Percentiles rank a stretch among this genome's conserved stretches.
Evolutionary conservation across 139 green algal species (phyloP).

Genomic region (Auxenochlorella protothecoides): DNA sequence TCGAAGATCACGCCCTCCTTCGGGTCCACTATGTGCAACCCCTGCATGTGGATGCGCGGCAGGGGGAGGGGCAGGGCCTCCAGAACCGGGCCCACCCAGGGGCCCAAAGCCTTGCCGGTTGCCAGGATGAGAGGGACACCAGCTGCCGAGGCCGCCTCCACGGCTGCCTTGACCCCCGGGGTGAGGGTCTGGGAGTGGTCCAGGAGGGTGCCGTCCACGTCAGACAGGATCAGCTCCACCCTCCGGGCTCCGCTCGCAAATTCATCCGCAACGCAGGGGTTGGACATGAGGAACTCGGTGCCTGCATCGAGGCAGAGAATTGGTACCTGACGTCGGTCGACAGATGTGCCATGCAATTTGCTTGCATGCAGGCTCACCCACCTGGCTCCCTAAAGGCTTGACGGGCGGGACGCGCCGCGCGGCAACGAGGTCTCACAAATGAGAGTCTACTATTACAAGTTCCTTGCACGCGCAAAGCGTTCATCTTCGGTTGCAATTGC

Average conservation of each 20-base stretch:
- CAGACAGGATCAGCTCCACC: conserved; percentile 53
- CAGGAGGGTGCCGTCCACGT: conserved; percentile 76
- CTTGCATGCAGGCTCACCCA: too few relatives aligned
- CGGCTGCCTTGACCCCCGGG: conserved; percentile 22
- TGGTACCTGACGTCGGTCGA: too few relatives aligned
- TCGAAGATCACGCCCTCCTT: conserved; percentile 34
- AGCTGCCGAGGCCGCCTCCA: conserved; percentile 33
- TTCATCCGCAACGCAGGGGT: not conserved
- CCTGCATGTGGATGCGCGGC: conserved; percentile 34
- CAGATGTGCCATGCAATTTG: too few relatives aligned
- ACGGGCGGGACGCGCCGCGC: too few relatives aligned
- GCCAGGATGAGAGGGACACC: conserved; percentile 66
- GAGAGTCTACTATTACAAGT: too few relatives aligned
- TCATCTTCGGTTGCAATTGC: too few relatives aligned
- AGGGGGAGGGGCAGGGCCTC: conserved; percentile 10
- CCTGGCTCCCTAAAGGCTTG: too few relatives aligned
- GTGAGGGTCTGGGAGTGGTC: conserved; percentile 54
- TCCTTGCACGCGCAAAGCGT: too few relatives aligned
- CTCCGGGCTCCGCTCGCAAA: not conserved
- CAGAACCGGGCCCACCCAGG: conserved; percentile 45
- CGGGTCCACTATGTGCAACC: conserved; percentile 44
- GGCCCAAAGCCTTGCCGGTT: conserved; percentile 67
- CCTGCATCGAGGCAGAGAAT: too few relatives aligned
- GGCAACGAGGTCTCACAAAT: too few relatives aligned
- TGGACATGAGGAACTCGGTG: too few relatives aligned